Evolutionary conservation across 345 rosid species (phyloP).

Genomic region (Cochlearia excelsa): DNA sequence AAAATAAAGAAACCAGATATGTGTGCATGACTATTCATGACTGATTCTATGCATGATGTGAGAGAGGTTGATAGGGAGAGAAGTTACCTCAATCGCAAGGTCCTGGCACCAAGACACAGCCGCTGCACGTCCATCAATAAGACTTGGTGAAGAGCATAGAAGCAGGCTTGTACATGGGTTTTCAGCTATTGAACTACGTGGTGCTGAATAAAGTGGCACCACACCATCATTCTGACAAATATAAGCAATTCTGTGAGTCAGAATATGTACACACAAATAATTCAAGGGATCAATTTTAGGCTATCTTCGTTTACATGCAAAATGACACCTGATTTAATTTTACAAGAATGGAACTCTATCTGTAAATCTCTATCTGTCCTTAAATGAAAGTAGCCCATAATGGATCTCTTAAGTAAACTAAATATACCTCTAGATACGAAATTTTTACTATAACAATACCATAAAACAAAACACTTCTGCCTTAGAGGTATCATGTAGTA

Average conservation of each 20-base stretch:
- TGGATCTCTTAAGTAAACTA: conserved; percentile 8
- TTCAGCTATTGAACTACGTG: conserved; percentile 81
- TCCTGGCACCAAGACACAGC: conserved; percentile 78
- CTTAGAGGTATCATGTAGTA: conserved; percentile 5
- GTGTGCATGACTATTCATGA: conserved; percentile 2
- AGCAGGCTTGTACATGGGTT: conserved; percentile 91
- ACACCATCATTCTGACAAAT: conserved; percentile 70
- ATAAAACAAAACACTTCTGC: conserved; percentile 15
- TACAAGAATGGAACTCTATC: conserved; percentile 7
- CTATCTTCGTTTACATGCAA: conserved; percentile 9
- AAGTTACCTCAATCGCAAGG: conserved; percentile 72
- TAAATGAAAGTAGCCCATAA: conserved; percentile 9
- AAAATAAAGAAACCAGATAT: background rate
- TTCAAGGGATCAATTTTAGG: conserved; percentile 15
- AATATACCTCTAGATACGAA: conserved; percentile 11
- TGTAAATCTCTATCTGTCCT: background rate
- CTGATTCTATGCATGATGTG: background rate
- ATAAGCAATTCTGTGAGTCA: conserved; percentile 28
- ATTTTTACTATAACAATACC: background rate
- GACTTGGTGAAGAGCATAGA: conserved; percentile 52
- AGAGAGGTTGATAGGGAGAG: conserved; percentile 22
- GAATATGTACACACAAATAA: conserved; percentile 18
- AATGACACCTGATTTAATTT: conserved; percentile 14
- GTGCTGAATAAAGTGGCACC: conserved; percentile 67
- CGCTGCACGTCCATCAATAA: conserved; percentile 36